Base-by-base conservation (phyloP, 257 asterid genomes). In the Osmanthus fragrans region DNA sequence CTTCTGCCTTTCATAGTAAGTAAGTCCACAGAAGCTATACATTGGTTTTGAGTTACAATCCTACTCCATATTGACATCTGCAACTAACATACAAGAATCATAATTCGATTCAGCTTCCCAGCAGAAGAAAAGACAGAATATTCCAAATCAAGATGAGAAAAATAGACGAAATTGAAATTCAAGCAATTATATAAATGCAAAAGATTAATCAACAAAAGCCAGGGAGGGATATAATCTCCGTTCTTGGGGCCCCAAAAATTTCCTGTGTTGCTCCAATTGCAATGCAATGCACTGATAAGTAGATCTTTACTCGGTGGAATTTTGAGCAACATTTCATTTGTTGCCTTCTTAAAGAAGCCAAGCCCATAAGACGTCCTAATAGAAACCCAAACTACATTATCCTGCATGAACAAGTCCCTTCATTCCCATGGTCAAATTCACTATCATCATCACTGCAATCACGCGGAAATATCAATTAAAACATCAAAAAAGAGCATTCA, bases 381-480 rank as follows among this genome's bases (percentile, higher is more conserved):
- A 71, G 80, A 72, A 47, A 69, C 76, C 56, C 83, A 36, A 74
- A 45, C 89, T 90, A 94, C 98, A 94, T 94, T 83, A 94, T 90
- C 66, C 76, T 88, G 92, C 98, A 94, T 56, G 97, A 84, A 76
- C 98, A 94, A 66, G 88, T 80, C 85, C 82, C 88, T 75, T 80
- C 87, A 37, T 13, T 86, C 79, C 87, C 88, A 65, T 73, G 86
- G 75, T 85, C 90, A 81, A 87, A 89, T 73, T 92, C 98, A 40
- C 88, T 93, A 25, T 92, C 97, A 65, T 78, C 88, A 66, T 94
- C 98, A 74, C 98, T 94, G 97, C 85, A 81, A 81, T 75, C 76
- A 72, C 82, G 76, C 25, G 65, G 63, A 78, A 68, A 8, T 73
- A 82, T 36, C 5, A 16, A 78, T 88, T 70, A 83, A 83, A 39